These are phyloP conservation scores for Pythium insidiosum DNA, from an alignment of 352 stramenopile genomes.

Conservation along the genomic window DNA sequence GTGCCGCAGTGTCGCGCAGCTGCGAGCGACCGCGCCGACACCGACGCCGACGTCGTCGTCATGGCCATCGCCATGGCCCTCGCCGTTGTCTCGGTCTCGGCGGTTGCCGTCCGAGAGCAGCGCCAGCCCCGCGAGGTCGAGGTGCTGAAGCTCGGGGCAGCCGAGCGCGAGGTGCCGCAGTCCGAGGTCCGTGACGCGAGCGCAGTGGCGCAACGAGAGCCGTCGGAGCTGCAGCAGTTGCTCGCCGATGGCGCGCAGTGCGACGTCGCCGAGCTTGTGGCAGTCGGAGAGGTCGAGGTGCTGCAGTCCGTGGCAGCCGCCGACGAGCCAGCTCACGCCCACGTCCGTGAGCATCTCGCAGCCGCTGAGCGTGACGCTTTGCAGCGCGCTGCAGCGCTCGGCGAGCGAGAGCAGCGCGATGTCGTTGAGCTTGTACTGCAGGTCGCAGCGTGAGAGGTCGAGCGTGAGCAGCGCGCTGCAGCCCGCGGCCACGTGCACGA, in stretches of 20 bases:
- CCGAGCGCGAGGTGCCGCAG: constrained; percentile 36
- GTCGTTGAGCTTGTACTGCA: constrained; percentile 90
- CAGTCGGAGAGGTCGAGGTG: constrained; percentile 81
- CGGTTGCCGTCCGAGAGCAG: constrained; percentile 27
- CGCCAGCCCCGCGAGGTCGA: constrained; percentile 32
- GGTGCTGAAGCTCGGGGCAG: constrained; percentile 30
- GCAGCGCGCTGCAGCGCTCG: constrained; percentile 41
- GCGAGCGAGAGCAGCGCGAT: constrained; percentile 81
- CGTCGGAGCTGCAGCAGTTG: constrained; percentile 44
- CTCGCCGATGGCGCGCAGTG: constrained; percentile 80
- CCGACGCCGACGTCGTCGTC: too few species aligned
- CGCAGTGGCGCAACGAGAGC: constrained; percentile 37
- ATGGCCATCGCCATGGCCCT: too few species aligned
- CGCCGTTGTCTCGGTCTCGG: too few species aligned
- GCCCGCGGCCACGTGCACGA: constrained; percentile 67
- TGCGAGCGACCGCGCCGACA: constrained; percentile 22
- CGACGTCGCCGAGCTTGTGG: constrained; percentile 83
- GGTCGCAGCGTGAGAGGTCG: constrained; percentile 80
- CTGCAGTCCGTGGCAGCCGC: constrained; percentile 71
- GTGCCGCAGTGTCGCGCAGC: constrained; percentile 29
- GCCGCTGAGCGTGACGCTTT: constrained; percentile 58
- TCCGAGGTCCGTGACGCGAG: constrained; percentile 43
- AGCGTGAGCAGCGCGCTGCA: constrained; percentile 60
- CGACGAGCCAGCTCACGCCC: constrained; percentile 86
- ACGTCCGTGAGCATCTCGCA: constrained; percentile 90